Conservation (phyloP, 148 eudicot species). For the Cornus florida region DNA sequence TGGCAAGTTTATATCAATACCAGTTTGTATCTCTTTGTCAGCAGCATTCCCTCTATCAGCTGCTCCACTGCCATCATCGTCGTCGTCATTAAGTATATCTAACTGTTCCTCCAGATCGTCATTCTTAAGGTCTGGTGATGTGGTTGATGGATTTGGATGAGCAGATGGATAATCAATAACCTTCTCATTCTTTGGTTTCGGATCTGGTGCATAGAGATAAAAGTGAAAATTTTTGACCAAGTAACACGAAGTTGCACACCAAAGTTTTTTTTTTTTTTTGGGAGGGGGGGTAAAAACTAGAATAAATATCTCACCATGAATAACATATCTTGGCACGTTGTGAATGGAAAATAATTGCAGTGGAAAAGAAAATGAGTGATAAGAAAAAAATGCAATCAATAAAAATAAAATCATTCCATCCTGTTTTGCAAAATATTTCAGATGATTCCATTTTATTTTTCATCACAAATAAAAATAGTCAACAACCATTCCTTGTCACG, state of each 20-base stretch:
- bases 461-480: neutral
- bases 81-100: conserved; percentile 71
- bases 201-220: conserved; percentile 32
- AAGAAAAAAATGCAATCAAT: neutral
- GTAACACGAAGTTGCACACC: neutral
- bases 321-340: neutral
- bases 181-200: conserved; percentile 44
- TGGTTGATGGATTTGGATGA: conserved; percentile 33
- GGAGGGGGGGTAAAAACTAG: neutral
- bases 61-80: conserved; percentile 32
- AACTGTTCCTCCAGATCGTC: conserved; percentile 76
- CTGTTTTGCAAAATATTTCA: neutral
- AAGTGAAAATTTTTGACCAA: neutral
- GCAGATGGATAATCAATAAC: conserved; percentile 32
- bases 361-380: neutral
- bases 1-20: conserved; percentile 69
- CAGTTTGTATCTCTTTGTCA: conserved; percentile 38
- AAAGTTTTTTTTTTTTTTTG: neutral
- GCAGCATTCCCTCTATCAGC: conserved; percentile 21
- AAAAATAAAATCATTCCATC: neutral
- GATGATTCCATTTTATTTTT: neutral
- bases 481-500: neutral
- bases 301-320: neutral
- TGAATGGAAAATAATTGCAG: neutral
- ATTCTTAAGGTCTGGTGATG: conserved; percentile 63